Evolutionary conservation across 2,329 filamentous ascomycete genomes (phyloP).

Genomic region (Akanthomyces dipterigenus): DNA sequence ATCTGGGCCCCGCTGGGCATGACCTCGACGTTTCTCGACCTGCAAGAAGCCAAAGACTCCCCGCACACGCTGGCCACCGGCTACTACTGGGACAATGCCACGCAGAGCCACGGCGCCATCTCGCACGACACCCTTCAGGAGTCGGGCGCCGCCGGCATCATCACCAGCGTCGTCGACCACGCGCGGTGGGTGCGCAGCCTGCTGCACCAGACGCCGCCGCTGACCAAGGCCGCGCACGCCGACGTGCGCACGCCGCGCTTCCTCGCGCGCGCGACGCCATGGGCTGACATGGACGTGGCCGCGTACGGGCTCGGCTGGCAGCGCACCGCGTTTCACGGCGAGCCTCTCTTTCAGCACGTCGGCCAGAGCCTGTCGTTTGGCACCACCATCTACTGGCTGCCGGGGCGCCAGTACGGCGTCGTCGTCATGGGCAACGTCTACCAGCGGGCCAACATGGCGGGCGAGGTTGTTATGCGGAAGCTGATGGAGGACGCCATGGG

Average conservation of each 20-base stretch:
- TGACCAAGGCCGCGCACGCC: not conserved
- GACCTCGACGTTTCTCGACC: slow-evolving; percentile 27
- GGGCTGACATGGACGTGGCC: not conserved
- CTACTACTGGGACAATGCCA: not conserved
- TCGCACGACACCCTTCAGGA: not conserved
- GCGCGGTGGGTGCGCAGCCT: slow-evolving; percentile 1
- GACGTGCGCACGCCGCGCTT: not conserved
- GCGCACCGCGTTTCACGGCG: not conserved
- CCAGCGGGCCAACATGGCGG: not conserved
- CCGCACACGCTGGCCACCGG: not conserved
- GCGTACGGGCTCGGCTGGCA: not conserved
- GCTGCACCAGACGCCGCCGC: not conserved
- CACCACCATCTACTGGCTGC: slow-evolving; percentile 1
- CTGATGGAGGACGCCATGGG: not conserved
- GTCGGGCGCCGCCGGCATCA: slow-evolving; percentile 2
- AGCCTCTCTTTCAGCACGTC: not conserved
- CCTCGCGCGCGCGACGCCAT: not conserved
- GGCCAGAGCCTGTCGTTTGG: slow-evolving; percentile 1
- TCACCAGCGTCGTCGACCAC: slow-evolving; percentile 4
- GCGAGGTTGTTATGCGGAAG: not conserved
- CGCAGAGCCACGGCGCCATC: not conserved
- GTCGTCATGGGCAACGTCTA: not conserved
- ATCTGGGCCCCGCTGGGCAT: slow-evolving; percentile 37
- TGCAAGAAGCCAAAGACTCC: slow-evolving; percentile 13
- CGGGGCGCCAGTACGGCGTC: not conserved